phyloP scores from a whole-genome alignment of 192 early-diverging fungal species.

The Coemansia sp. region DNA sequence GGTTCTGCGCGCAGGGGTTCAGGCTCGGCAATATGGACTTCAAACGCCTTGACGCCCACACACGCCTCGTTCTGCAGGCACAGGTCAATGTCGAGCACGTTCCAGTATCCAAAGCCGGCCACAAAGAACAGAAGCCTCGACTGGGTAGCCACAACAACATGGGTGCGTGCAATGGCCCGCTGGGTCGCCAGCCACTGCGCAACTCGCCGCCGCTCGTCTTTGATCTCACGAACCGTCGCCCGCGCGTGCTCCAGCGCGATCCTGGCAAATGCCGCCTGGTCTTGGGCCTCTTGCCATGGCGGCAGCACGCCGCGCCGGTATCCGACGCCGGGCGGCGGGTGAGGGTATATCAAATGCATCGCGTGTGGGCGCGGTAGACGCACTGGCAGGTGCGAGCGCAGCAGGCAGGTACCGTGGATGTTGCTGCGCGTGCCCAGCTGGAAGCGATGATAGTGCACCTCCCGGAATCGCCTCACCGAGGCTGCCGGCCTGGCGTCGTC shows the following conservation, averaged over 20 bases:
- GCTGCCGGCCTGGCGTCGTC: slow-evolving; percentile 1
- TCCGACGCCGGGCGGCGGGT: slow-evolving; percentile 46
- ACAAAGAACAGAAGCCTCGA: slow-evolving; percentile 38
- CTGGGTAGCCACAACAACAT: slow-evolving; percentile 47
- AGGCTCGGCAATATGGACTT: background rate
- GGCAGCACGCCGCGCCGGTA: slow-evolving; percentile 17
- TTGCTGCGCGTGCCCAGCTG: slow-evolving; percentile 46
- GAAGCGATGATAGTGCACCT: slow-evolving; percentile 48
- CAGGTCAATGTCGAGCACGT: slow-evolving; percentile 41
- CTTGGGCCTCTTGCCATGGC: slow-evolving; percentile 12
- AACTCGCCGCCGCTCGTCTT: slow-evolving; percentile 23
- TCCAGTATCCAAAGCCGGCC: slow-evolving; percentile 52
- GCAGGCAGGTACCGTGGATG: slow-evolving; percentile 38
- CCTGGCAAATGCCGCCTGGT: slow-evolving; percentile 6
- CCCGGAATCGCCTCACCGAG: slow-evolving; percentile 42
- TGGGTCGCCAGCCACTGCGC: slow-evolving; percentile 17
- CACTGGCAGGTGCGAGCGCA: slow-evolving; percentile 42
- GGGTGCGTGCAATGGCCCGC: slow-evolving; percentile 26
- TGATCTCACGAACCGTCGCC: slow-evolving; percentile 12
- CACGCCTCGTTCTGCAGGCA: slow-evolving; percentile 37
- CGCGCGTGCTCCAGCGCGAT: slow-evolving; percentile 13
- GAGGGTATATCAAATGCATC: slow-evolving; percentile 42
- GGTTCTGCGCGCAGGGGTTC: background rate
- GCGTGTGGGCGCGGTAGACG: slow-evolving; percentile 47
- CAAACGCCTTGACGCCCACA: slow-evolving; percentile 50